phyloP scores from a whole-genome alignment of 176 grass and related monocot species.

The Cenchrus americanus region DNA sequence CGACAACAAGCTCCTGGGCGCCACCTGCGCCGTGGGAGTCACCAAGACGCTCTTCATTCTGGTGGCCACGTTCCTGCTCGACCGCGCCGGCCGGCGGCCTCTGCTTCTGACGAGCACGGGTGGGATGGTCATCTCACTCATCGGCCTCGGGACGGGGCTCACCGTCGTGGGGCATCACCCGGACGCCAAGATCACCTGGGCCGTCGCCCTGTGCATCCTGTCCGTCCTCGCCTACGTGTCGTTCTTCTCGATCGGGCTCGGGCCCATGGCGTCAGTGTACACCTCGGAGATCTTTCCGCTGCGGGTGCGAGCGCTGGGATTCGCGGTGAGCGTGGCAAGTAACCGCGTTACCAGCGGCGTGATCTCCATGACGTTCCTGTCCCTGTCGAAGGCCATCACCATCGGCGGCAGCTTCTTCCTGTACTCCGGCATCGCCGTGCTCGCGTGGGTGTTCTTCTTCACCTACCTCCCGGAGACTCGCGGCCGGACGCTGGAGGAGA shows the following conservation, averaged over 20 bases:
- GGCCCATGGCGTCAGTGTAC: constrained; percentile 60
- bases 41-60: constrained; percentile 71
- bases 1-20: constrained; percentile 48
- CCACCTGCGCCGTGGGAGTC: constrained; percentile 72
- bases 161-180: constrained; percentile 46
- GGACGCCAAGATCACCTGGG: constrained; percentile 42
- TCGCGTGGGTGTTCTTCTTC: constrained; percentile 59
- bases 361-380: constrained; percentile 75
- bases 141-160: constrained; percentile 55
- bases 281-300: constrained; percentile 73
- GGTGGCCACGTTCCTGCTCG: constrained; percentile 64
- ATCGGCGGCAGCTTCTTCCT: constrained; percentile 74
- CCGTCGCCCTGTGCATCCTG: constrained; percentile 55
- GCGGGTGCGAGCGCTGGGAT: constrained; percentile 62
- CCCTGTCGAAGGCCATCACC: constrained; percentile 70
- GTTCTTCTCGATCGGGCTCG: constrained; percentile 78
- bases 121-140: constrained; percentile 53
- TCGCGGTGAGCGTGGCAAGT: constrained; percentile 41
- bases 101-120: constrained; percentile 49
- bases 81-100: constrained; percentile 62
- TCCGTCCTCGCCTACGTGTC: constrained; percentile 56
- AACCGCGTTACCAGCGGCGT: constrained; percentile 69
- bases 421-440: constrained; percentile 51
- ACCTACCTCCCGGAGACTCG: constrained; percentile 63
- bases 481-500: constrained; percentile 62